Conservation (phyloP, 2,329 filamentous ascomycete genomes). For the Cadophora sp. region DNA sequence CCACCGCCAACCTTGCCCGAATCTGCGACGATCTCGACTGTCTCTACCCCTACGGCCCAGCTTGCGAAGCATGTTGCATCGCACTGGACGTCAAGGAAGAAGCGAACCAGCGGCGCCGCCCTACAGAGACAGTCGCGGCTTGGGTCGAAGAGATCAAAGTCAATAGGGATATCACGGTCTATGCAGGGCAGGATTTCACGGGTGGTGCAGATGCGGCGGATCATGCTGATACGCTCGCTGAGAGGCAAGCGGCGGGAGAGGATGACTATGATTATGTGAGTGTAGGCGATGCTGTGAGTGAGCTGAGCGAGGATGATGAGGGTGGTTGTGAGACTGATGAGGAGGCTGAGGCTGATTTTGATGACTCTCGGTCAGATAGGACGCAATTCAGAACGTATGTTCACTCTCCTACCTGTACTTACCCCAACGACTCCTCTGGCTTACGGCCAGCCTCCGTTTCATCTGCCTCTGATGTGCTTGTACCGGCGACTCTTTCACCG, state of each 20-base stretch:
- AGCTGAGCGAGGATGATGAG: background rate
- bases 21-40: slow-evolving; percentile 12
- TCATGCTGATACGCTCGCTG: background rate
- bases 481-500: slow-evolving; percentile 2
- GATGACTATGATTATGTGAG: background rate
- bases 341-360: background rate
- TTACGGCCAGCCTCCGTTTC: background rate
- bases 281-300: background rate
- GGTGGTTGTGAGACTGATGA: background rate
- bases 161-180: background rate
- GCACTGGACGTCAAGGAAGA: background rate
- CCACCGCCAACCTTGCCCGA: background rate
- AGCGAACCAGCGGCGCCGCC: background rate
- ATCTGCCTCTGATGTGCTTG: background rate
- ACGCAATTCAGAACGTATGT: background rate
- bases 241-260: too few relatives aligned
- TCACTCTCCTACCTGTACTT: background rate
- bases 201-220: slow-evolving; percentile 15
- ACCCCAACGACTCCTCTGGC: background rate
- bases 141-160: slow-evolving; percentile 15
- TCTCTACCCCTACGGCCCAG: slow-evolving; percentile 7
- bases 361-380: background rate
- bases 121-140: background rate
- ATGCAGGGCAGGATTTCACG: background rate
- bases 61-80: background rate